These are phyloP conservation scores for Tricholoma saponaceum DNA, from an alignment of 768 basidiomycete species.

Conservation along the genomic window DNA sequence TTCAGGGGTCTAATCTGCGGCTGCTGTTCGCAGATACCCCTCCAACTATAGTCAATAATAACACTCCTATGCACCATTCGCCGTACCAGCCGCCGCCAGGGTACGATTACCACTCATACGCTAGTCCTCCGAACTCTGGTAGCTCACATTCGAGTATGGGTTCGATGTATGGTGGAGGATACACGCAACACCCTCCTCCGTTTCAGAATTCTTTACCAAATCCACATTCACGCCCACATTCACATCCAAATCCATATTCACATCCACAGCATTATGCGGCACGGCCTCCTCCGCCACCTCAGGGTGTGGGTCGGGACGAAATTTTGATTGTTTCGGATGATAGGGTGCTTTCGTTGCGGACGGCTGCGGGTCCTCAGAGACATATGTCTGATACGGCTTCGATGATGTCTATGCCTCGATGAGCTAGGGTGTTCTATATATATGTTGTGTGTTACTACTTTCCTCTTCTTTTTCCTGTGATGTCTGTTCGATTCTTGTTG, in stretches of 20 bases:
- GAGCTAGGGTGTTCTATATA: constrained; percentile 6
- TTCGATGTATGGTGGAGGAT: constrained; percentile 20
- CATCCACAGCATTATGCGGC: not conserved
- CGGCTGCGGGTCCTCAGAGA: constrained; percentile 37
- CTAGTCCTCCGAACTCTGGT: constrained; percentile 14
- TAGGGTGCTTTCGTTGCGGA: constrained; percentile 67
- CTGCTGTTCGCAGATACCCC: constrained; percentile 93
- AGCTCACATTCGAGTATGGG: not conserved
- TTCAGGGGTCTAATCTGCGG: constrained; percentile 87
- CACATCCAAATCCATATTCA: not conserved
- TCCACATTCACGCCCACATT: constrained; percentile 34
- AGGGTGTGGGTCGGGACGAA: constrained; percentile 66
- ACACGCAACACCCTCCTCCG: not conserved
- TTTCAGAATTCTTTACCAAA: constrained; percentile 28
- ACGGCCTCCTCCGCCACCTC: constrained; percentile 19
- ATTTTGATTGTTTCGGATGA: constrained; percentile 91
- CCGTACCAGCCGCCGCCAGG: constrained; percentile 18
- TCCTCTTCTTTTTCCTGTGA: constrained; percentile 3
- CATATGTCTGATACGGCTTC: constrained; percentile 41
- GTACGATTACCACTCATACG: constrained; percentile 29
- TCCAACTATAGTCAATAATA: constrained; percentile 70
- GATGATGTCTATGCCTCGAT: constrained; percentile 38
- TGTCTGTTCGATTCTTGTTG: constrained; percentile 5
- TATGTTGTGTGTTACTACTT: constrained; percentile 2
- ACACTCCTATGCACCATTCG: constrained; percentile 33